These are phyloP conservation scores for Apiospora phragmitis DNA, from an alignment of 2,329 filamentous ascomycete species.

Conservation along the genomic window DNA sequence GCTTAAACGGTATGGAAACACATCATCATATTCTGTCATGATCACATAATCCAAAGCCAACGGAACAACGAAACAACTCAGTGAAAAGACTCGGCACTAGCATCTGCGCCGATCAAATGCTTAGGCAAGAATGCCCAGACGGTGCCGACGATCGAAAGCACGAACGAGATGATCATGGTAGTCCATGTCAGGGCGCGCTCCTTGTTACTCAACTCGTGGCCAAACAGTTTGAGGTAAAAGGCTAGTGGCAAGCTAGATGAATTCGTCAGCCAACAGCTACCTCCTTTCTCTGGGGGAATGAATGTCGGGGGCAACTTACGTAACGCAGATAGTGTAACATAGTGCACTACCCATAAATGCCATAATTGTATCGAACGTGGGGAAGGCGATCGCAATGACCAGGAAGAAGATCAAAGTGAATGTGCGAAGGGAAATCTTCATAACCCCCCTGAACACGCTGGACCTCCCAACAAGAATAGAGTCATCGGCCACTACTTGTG, in stretches of 20 bases:
- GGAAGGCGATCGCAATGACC: slow-evolving; percentile 67
- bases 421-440: slow-evolving; percentile 64
- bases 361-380: slow-evolving; percentile 88
- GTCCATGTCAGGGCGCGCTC: slow-evolving; percentile 69
- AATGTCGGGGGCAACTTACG: slow-evolving; percentile 42
- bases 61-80: neutral
- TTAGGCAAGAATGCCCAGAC: slow-evolving; percentile 87
- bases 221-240: slow-evolving; percentile 91
- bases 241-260: slow-evolving; percentile 67
- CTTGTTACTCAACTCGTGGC: slow-evolving; percentile 61
- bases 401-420: slow-evolving; percentile 71
- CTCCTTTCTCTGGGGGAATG: neutral
- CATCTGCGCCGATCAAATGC: slow-evolving; percentile 63
- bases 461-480: slow-evolving; percentile 53
- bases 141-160: slow-evolving; percentile 76
- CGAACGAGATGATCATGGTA: slow-evolving; percentile 67
- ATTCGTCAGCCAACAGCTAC: neutral
- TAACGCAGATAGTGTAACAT: slow-evolving; percentile 93
- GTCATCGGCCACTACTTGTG: slow-evolving; percentile 45
- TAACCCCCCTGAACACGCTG: slow-evolving; percentile 54
- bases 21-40: neutral
- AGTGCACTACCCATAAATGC: slow-evolving; percentile 85
- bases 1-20: neutral
- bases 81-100: neutral
- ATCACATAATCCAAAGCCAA: neutral